These are phyloP conservation scores for Candida suzukii DNA, from an alignment of 805 yeast species.

Conservation along the genomic window DNA sequence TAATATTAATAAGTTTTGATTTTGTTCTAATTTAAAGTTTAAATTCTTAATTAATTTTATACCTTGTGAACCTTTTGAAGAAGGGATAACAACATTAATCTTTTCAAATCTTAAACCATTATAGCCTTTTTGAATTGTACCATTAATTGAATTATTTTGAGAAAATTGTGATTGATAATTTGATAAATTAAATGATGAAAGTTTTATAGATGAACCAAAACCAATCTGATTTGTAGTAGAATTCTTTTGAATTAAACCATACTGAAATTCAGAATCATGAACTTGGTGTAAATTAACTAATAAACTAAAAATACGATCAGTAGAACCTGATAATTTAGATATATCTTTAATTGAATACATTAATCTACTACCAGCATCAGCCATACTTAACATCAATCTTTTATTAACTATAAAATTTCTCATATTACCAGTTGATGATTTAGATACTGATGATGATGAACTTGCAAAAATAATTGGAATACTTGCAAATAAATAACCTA, in stretches of 20 bases:
- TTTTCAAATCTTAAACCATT: slow-evolving; percentile 78
- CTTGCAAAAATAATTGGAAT: slow-evolving; percentile 71
- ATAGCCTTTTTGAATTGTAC: slow-evolving; percentile 74
- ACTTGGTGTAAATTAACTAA: slow-evolving; percentile 76
- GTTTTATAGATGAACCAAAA: slow-evolving; percentile 22
- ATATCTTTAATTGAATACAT: slow-evolving; percentile 93
- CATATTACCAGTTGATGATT: no score
- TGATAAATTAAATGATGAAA: slow-evolving; percentile 25
- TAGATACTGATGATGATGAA: slow-evolving; percentile 30
- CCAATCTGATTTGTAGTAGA: slow-evolving; percentile 14
- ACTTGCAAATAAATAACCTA: slow-evolving; percentile 88
- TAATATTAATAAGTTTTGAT: slow-evolving; percentile 67
- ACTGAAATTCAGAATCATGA: slow-evolving; percentile 54
- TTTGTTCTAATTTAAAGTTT: slow-evolving; percentile 51
- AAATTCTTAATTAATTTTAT: slow-evolving; percentile 55
- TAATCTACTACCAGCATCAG: slow-evolving; percentile 91
- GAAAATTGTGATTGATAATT: slow-evolving; percentile 9
- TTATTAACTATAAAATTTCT: slow-evolving; percentile 86
- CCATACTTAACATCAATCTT: slow-evolving; percentile 80
- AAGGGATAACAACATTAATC: slow-evolving; percentile 76
- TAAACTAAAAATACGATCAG: slow-evolving; percentile 75
- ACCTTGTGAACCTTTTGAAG: slow-evolving; percentile 49
- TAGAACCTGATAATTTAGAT: slow-evolving; percentile 85
- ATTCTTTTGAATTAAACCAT: slow-evolving; percentile 26
- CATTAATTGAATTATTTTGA: slow-evolving; percentile 48